Conservation (phyloP, 345 rosid species). For the Arabis hirsuta region DNA sequence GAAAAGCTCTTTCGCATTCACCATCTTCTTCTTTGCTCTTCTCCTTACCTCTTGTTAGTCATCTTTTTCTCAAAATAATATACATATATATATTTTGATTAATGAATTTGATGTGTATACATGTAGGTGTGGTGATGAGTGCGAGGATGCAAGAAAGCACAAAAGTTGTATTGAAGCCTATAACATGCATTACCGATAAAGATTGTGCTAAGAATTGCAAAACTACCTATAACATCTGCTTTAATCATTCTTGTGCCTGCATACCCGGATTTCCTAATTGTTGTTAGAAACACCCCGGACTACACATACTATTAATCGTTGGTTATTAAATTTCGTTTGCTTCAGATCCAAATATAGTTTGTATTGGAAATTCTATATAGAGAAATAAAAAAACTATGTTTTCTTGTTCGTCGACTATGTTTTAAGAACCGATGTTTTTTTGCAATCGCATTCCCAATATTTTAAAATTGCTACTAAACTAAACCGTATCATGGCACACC, state of each 20-base stretch:
- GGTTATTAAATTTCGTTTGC: no score
- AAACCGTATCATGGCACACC: neutral
- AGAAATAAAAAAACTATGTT: no score
- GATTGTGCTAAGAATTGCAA: constrained; percentile 23
- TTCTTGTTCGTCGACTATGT: no score
- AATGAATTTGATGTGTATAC: constrained; percentile 1
- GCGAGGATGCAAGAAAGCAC: constrained; percentile 17
- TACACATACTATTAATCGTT: no score
- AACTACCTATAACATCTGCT: neutral
- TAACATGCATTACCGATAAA: constrained; percentile 14
- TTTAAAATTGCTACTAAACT: no score
- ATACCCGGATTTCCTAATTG: constrained; percentile 13
- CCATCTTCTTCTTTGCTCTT: constrained; percentile 29
- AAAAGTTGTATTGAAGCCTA: neutral
- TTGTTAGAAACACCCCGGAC: neutral
- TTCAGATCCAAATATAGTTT: no score
- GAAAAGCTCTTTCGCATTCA: constrained; percentile 30
- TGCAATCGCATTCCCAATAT: no score
- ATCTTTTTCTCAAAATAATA: neutral
- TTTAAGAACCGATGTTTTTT: no score
- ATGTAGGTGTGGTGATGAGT: constrained; percentile 17
- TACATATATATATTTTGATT: no score
- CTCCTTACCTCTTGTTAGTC: constrained; percentile 29
- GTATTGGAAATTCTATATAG: no score
- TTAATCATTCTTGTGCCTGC: constrained; percentile 5